A percentile compares a stretch with the other conserved stretches of the same genome.
Conservation (phyloP, 2,329 filamentous ascomycete genomes). For the Aspergillus sp. region DNA sequence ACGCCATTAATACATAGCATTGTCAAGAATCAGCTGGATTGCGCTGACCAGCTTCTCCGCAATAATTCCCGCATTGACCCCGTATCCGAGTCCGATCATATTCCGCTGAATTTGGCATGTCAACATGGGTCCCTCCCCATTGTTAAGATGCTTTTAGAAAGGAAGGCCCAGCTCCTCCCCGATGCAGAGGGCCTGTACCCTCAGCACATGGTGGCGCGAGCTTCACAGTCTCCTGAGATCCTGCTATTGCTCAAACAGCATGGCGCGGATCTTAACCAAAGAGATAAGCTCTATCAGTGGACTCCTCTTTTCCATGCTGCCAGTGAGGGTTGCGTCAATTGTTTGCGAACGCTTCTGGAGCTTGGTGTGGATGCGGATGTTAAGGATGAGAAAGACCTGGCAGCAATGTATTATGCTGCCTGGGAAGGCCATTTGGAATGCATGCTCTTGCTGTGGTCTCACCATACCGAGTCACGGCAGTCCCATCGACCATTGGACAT, state of each 20-base stretch:
- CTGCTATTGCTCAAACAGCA: constrained; percentile 78
- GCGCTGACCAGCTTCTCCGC: constrained; percentile 74
- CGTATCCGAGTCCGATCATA: constrained; percentile 82
- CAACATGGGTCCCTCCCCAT: constrained; percentile 86
- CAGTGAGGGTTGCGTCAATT: constrained; percentile 90
- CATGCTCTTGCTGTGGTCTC: constrained; percentile 75
- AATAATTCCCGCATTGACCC: constrained; percentile 84
- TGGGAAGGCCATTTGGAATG: constrained; percentile 97
- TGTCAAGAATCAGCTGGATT: constrained; percentile 78
- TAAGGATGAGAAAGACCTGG: constrained; percentile 86
- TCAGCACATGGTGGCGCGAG: constrained; percentile 93
- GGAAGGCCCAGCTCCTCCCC: constrained; percentile 78
- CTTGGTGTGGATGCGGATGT: constrained; percentile 76
- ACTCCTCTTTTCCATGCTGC: constrained; percentile 94
- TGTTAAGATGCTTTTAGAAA: constrained; percentile 78
- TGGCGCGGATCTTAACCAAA: constrained; percentile 85
- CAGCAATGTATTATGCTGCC: constrained; percentile 96
- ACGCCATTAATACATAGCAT: constrained; percentile 94
- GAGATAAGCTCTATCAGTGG: constrained; percentile 96
- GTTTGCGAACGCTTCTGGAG: constrained; percentile 76
- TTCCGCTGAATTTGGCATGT: constrained; percentile 90
- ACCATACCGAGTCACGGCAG: constrained; percentile 22
- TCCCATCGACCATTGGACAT: constrained; percentile 34
- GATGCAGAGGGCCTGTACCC: constrained; percentile 96
- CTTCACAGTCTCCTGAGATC: constrained; percentile 76